These are phyloP conservation scores for Pseudogymnoascus pannorum DNA, from an alignment of 2,329 filamentous ascomycete species.

Conservation along the genomic window DNA sequence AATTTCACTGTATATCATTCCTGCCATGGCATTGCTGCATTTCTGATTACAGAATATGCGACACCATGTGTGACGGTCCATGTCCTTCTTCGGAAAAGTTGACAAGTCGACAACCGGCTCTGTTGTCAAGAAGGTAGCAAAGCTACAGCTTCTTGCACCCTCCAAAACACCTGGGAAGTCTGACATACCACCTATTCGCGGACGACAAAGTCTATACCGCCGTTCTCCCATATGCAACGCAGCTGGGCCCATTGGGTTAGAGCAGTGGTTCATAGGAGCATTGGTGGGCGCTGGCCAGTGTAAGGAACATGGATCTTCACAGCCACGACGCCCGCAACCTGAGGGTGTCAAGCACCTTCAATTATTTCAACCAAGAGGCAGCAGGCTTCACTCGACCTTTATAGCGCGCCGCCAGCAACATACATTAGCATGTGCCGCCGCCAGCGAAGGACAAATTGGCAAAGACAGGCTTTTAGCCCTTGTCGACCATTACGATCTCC, in stretches of 20 bases:
- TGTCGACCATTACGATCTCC: constrained; percentile 43
- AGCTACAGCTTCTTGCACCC: constrained; percentile 25
- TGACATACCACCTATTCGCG: constrained; percentile 15
- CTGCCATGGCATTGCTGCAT: constrained; percentile 8
- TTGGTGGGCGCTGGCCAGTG: constrained; percentile 26
- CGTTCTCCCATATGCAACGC: not conserved
- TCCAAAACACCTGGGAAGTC: constrained; percentile 20
- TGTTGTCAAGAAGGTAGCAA: constrained; percentile 38
- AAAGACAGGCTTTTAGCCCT: constrained; percentile 45
- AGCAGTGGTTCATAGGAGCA: constrained; percentile 29
- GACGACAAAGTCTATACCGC: not conserved
- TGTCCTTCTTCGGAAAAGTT: constrained; percentile 53
- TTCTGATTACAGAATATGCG: constrained; percentile 16
- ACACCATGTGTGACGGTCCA: constrained; percentile 56
- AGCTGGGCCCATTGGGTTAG: constrained; percentile 15
- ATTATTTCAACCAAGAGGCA: constrained; percentile 1
- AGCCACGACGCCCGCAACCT: not conserved
- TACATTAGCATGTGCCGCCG: not conserved
- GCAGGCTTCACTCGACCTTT: not conserved
- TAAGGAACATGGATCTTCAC: not conserved
- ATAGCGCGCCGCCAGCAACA: constrained; percentile 4
- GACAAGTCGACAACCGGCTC: constrained; percentile 41
- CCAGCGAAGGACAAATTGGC: not conserved
- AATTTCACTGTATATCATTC: constrained; percentile 1
- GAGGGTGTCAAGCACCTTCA: constrained; percentile 5